Conservation (phyloP, 2,329 filamentous ascomycete species). For the Ceratocystis huliohia region DNA sequence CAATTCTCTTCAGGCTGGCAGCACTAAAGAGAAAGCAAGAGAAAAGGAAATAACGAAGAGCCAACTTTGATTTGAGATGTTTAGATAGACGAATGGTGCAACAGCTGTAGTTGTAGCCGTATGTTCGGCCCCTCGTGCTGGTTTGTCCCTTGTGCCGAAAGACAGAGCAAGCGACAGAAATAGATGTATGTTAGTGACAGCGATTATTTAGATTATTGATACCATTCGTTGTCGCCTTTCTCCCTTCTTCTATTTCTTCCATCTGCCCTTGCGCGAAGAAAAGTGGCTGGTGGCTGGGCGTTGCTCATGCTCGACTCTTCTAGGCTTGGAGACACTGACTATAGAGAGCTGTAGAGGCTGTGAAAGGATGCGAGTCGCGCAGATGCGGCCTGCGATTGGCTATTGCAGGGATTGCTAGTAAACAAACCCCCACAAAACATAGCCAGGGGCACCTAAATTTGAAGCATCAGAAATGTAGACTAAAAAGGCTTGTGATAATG, state of each 20-base stretch:
- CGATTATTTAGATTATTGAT: background rate
- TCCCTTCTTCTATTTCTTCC: slow-evolving; percentile 5
- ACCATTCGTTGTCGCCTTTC: background rate
- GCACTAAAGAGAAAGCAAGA: no score
- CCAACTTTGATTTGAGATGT: no score
- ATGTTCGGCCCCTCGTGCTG: no score
- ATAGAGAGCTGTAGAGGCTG: background rate
- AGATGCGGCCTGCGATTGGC: slow-evolving; percentile 14
- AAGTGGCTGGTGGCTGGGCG: slow-evolving; percentile 10
- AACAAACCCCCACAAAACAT: slow-evolving; percentile 19
- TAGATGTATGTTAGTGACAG: no score
- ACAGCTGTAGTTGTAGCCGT: no score
- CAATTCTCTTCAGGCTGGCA: no score
- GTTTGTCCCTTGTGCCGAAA: no score
- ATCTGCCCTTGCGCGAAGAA: slow-evolving; percentile 9
- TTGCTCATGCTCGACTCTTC: background rate
- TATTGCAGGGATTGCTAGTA: slow-evolving; percentile 13
- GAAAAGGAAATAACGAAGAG: no score
- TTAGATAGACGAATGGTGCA: no score
- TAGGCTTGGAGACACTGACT: background rate
- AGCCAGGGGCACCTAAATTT: slow-evolving; percentile 4
- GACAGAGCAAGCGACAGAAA: no score
- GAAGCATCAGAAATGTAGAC: background rate
- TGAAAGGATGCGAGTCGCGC: slow-evolving; percentile 13
- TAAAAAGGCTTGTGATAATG: slow-evolving; percentile 3